These are phyloP conservation scores for Eragrostis nindensis DNA, from an alignment of 176 grass and related monocot species.

Conservation along the genomic window DNA sequence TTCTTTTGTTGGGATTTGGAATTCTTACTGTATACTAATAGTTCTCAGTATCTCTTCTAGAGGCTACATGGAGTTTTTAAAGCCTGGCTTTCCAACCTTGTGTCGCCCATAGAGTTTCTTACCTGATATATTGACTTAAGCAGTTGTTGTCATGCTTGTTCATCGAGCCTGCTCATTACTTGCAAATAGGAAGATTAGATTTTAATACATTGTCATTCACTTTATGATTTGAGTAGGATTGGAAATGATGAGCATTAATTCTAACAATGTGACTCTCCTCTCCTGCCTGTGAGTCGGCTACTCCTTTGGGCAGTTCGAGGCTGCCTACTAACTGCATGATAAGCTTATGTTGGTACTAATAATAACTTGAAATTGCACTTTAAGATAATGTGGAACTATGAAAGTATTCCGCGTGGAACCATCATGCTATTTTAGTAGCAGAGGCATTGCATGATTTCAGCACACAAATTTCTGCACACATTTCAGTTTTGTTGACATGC, in stretches of 20 bases:
- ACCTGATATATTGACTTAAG: not conserved
- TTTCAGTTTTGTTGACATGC: not conserved
- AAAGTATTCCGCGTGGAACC: not conserved
- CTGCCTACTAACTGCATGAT: not conserved
- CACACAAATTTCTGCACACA: not conserved
- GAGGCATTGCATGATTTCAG: not conserved
- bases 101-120: not conserved
- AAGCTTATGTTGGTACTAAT: not conserved
- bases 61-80: not conserved
- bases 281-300: not conserved
- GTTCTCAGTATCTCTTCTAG: not conserved
- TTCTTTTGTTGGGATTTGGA: slow-evolving; percentile 14
- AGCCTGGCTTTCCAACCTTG: not conserved
- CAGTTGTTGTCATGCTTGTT: not conserved
- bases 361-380: not conserved
- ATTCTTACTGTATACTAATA: slow-evolving; percentile 13
- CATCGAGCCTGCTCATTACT: not conserved
- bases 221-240: not conserved
- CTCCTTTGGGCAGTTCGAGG: slow-evolving; percentile 4
- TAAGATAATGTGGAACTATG: not conserved
- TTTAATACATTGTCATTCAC: not conserved
- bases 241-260: not conserved
- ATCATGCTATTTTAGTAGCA: not conserved
- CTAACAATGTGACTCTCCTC: not conserved
- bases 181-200: not conserved